Evolutionary conservation across 2,329 filamentous ascomycete genomes (phyloP), one percentile per base, ranked within the genome.

Genomic region (Incumbomyces lentus): DNA sequence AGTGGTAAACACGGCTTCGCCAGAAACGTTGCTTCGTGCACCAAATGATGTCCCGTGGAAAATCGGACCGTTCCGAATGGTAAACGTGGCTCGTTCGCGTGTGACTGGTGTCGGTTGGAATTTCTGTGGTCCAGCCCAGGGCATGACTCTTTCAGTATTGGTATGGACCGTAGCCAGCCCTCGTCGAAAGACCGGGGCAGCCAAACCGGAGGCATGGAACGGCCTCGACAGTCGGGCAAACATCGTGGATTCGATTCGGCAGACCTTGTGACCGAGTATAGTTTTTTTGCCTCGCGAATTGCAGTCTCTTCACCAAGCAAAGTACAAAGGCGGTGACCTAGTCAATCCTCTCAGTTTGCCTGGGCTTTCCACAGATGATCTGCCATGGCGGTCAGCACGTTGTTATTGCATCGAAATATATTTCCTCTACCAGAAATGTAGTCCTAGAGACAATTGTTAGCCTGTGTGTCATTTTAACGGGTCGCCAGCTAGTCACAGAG

Each of bases 1-100:
- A 51, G 92, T 96, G 52, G 92, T 96, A 75, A 98, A 98, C 65
- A 96, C 92, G 38, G 92, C 92, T 73, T 98, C 92, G 58, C 92
- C 92, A 53, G 89, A 95, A 64, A 96, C 86, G 75, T 95, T 98
- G 66, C 84, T 79, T 67, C 93, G 92, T 62, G 92, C 92, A 60
- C 92, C 92, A 60, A 96, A 98, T 49, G 90, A 94, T 64, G 86
- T 95, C 64, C 92, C 92, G 60, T 87, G 86, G 74, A 95, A 96
- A 62, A 96, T 83, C 37, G 92, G 92, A 52, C 92, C 92, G 71
- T 95, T 87, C 70, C 85, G 84, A 67, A 98, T 94, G 54, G 90
- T 96, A 62, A 98, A 86, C 49, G 92, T 96, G 53, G 92, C 92
- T 59, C 86, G 77, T 60, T 88, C 83, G 60, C 78, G 78, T 38